A percentile compares a stretch with the other conserved stretches of the same genome.
Evolutionary conservation across 306 rosid genomes (phyloP).

Genomic region (Ammopiptanthus mongolicus): DNA sequence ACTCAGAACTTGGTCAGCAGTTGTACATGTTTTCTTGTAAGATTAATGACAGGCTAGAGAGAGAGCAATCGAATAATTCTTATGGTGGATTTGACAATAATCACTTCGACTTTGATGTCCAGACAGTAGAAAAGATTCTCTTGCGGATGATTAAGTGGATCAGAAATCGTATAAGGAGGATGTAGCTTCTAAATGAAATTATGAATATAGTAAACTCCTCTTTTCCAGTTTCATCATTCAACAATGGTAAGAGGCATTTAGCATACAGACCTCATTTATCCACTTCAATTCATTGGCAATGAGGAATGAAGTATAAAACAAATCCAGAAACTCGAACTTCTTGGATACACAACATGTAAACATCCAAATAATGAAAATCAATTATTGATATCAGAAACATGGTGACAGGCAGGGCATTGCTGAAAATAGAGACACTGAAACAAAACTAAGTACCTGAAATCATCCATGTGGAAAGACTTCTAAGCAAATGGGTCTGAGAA

Average conservation of each 20-base stretch:
- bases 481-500: conserved; percentile 3
- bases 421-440: not conserved
- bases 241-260: not conserved
- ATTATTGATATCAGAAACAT: not conserved
- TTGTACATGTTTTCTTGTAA: too few relatives aligned
- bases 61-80: too few relatives aligned
- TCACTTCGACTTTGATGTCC: not conserved
- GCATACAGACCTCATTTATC: not conserved
- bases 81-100: too few relatives aligned
- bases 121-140: not conserved
- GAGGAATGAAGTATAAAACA: not conserved
- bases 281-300: not conserved
- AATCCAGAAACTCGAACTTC: not conserved
- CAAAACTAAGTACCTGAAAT: conserved; percentile 22
- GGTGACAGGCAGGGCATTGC: not conserved
- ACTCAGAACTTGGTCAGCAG: too few relatives aligned
- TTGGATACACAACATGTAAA: not conserved
- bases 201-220: not conserved
- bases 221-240: not conserved
- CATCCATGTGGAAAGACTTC: conserved; percentile 30
- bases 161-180: not conserved
- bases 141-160: not conserved
- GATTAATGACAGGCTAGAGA: too few relatives aligned
- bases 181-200: not conserved
- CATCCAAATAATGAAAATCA: not conserved